Conservation (phyloP, 345 rosid species). For the Syzygium jambos region DNA sequence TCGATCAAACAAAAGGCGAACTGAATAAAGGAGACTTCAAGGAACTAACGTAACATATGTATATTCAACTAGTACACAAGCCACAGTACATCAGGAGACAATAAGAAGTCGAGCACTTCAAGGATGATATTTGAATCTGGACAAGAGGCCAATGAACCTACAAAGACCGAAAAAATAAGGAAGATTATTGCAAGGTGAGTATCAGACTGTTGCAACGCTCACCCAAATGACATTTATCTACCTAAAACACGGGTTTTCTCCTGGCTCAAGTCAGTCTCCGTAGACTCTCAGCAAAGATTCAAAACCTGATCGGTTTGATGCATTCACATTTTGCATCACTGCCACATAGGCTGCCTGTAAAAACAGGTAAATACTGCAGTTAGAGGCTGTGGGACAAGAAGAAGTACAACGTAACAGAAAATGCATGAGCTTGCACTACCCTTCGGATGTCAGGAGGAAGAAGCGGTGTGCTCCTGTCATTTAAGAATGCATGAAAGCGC, state of each 20-base stretch:
- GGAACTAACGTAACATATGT: neutral
- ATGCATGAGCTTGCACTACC: neutral
- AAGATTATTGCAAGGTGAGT: neutral
- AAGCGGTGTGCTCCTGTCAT: no score
- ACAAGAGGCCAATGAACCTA: slow-evolving; percentile 70
- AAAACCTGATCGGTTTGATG: slow-evolving; percentile 49
- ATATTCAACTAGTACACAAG: neutral
- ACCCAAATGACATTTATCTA: slow-evolving; percentile 8
- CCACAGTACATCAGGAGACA: slow-evolving; percentile 58
- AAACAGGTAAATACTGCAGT: neutral
- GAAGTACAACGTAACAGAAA: neutral
- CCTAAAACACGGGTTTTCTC: slow-evolving; percentile 91
- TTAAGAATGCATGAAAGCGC: no score
- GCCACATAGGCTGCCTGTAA: slow-evolving; percentile 86
- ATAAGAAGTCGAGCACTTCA: slow-evolving; percentile 59
- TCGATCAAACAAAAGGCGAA: no score
- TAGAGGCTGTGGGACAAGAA: neutral
- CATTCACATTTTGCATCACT: slow-evolving; percentile 64
- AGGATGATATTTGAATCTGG: slow-evolving; percentile 49
- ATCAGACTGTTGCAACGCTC: neutral
- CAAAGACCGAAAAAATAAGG: neutral
- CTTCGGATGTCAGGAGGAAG: no score
- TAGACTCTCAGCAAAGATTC: slow-evolving; percentile 78
- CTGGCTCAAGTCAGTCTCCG: slow-evolving; percentile 85
- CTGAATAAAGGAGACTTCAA: no score